phyloP scores from a whole-genome alignment of 2,329 filamentous ascomycete genomes.

The Phyllosticta ampelicida region DNA sequence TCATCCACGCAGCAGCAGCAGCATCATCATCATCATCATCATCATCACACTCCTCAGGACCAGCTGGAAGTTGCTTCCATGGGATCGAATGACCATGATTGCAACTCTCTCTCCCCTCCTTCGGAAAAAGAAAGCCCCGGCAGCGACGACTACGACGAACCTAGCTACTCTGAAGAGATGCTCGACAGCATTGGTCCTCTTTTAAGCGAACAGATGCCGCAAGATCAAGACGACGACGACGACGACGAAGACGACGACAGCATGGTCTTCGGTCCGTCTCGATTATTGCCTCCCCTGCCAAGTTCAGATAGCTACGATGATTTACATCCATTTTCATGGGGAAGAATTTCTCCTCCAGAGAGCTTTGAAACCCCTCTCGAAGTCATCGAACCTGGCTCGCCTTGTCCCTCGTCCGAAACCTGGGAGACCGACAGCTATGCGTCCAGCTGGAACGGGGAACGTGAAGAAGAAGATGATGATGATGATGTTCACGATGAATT shows the following conservation, averaged over 20 bases:
- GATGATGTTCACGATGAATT: slow-evolving; percentile 54
- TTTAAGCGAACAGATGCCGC: slow-evolving; percentile 1
- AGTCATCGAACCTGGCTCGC: background rate
- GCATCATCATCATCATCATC: background rate
- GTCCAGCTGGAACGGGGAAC: slow-evolving; percentile 26
- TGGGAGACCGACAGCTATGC: slow-evolving; percentile 30
- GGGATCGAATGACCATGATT: background rate
- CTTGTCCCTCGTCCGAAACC: background rate
- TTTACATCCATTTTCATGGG: background rate
- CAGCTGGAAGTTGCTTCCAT: background rate
- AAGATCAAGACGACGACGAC: slow-evolving; percentile 3
- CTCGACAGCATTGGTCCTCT: slow-evolving; percentile 11
- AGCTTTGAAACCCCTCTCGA: background rate
- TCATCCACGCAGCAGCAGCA: slow-evolving; percentile 37
- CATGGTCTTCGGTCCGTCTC: background rate
- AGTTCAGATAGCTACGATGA: slow-evolving; percentile 1
- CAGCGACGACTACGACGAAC: background rate
- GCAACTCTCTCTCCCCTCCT: background rate
- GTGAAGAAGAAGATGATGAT: slow-evolving; percentile 26
- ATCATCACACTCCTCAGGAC: background rate
- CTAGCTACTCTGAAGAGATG: slow-evolving; percentile 12
- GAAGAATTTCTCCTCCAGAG: background rate
- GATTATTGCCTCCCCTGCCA: slow-evolving; percentile 6
- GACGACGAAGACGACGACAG: slow-evolving; percentile 3
- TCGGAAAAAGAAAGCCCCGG: background rate